Percentiles rank a stretch among this genome's conserved stretches.
Conservation (phyloP, 208 protist species). For the Naegleria lovaniensis region DNA sequence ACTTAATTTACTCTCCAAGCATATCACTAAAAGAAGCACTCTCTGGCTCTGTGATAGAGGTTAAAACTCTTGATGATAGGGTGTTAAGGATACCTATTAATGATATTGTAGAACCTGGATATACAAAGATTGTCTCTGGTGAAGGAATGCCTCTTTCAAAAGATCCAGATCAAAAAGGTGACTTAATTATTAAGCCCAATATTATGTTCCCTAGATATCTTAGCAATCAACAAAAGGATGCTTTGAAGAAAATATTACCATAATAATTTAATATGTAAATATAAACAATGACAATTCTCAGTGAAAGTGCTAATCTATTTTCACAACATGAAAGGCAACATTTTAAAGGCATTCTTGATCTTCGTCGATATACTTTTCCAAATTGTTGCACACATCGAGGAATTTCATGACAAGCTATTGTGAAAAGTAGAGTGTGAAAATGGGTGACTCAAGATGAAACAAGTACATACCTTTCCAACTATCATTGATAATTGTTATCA, state of each 20-base stretch:
- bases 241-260: neutral
- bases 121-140: neutral
- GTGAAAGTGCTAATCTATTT: too few species aligned
- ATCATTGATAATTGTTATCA: too few species aligned
- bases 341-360: too few species aligned
- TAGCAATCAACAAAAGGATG: neutral
- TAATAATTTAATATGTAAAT: neutral
- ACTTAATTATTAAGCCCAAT: constrained; percentile 23
- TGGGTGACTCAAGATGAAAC: too few species aligned
- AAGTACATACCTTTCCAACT: too few species aligned
- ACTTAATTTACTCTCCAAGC: constrained; percentile 41
- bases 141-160: constrained; percentile 29
- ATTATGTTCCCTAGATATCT: constrained; percentile 14
- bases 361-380: too few species aligned
- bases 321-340: too few species aligned
- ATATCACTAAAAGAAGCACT: constrained; percentile 28
- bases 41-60: constrained; percentile 23
- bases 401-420: too few species aligned
- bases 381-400: too few species aligned
- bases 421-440: too few species aligned
- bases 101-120: constrained; percentile 11
- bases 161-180: neutral
- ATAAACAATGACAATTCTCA: too few species aligned
- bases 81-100: constrained; percentile 33
- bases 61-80: constrained; percentile 43